These are phyloP conservation scores for Cruciata laevipes DNA, from an alignment of 257 asterid species.

Conservation along the genomic window DNA sequence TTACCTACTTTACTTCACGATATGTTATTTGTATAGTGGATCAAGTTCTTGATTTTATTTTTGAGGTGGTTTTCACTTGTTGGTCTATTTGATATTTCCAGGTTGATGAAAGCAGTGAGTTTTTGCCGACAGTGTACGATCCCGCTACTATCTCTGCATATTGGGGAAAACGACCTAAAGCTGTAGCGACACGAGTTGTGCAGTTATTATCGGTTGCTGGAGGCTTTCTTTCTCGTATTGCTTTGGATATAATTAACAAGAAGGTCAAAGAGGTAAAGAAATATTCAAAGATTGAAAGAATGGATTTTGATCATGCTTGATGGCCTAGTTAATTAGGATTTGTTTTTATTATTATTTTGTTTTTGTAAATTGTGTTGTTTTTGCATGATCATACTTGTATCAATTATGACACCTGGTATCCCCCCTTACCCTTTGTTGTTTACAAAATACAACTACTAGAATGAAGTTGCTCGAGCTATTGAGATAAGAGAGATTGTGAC, in stretches of 20 bases:
- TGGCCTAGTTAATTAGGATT: neutral
- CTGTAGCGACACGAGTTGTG: slow-evolving; percentile 90
- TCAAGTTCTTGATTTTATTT: neutral
- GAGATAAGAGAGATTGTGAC: slow-evolving; percentile 96
- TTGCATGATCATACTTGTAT: neutral
- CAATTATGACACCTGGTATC: neutral
- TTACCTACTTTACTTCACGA: neutral
- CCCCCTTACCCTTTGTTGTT: slow-evolving; percentile 16
- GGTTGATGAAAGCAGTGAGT: slow-evolving; percentile 97
- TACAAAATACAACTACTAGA: slow-evolving; percentile 30
- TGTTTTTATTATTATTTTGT: neutral
- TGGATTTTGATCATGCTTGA: neutral
- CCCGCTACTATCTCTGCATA: slow-evolving; percentile 75
- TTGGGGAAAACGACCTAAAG: slow-evolving; percentile 96
- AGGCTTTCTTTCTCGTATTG: slow-evolving; percentile 87
- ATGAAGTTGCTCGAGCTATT: slow-evolving; percentile 95
- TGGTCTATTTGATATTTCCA: slow-evolving; percentile 23
- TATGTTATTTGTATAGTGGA: neutral
- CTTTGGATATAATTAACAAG: slow-evolving; percentile 69
- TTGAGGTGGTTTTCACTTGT: neutral
- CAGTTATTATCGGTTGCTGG: slow-evolving; percentile 95
- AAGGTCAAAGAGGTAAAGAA: slow-evolving; percentile 74
- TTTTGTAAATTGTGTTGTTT: neutral
- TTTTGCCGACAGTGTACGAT: slow-evolving; percentile 85
- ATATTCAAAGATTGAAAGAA: neutral